Base-by-base conservation (phyloP, 2,329 filamentous ascomycete genomes). In the Fusarium concolor region DNA sequence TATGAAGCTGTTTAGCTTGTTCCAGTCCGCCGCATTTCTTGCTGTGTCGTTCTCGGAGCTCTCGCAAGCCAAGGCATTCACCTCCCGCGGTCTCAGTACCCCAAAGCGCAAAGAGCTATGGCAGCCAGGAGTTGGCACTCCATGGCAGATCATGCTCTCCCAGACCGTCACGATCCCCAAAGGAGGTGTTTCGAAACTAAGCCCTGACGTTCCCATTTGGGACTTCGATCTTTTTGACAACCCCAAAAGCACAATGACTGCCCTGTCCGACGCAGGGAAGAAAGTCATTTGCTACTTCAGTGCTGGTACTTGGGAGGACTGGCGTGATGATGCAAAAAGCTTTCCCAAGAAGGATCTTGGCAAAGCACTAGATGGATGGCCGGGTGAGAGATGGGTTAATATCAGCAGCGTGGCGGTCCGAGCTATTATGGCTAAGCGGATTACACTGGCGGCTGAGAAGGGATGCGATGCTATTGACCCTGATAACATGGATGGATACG, bases 241-340 rank as follows among this genome's bases (percentile, higher is more conserved):
- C 55, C 35, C 66, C 14, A 56, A 60, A 3, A 53, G 49, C 8
- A 77, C 75, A 0, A 62, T 72, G 89, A 83, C 88, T 57, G 79
- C 88, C 8, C 86, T 90, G 76, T 80, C 84, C 56, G 86, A 85
- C 42, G 76, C 79, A 3, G 84, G 83, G 6, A 86, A 86, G 69
- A 88, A 85, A 55, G 85, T 92, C 41, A 89, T 93, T 53, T 93
- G 90, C 79, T 93, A 93, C 77, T 93, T 93, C 78, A 90, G 87
- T 39, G 90, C 89, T 0, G 90, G 91, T 0, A 89, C 86, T 1
- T 91, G 85, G 68, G 91, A 93, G 76, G 75, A 87, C 35, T 87
- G 84, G 79, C 83, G 90, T 2, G 76, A 82, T 1, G 90, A 92
- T 70, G 80, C 82, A 12, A 71, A 71, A n/a, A 68, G 85, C 1